Evolutionary conservation across 495 filamentous ascomycete species (phyloP).

Genomic region (Cercophora sp.): DNA sequence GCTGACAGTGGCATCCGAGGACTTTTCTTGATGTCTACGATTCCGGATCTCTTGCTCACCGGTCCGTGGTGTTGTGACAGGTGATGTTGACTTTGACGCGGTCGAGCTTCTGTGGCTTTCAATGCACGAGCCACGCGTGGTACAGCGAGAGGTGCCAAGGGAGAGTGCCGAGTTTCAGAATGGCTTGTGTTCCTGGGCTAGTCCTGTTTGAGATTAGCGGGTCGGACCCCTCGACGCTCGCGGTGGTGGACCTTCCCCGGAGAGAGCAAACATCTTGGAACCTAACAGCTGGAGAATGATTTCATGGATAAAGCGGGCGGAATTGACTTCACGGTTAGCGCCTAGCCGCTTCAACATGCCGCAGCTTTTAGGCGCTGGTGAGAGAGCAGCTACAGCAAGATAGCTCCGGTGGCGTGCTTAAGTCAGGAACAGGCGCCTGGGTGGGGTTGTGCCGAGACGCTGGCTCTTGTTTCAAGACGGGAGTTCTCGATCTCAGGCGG

Average conservation of each 20-base stretch:
- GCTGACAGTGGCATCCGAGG: too few relatives aligned
- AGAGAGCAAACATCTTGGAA: background rate
- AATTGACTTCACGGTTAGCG: slow-evolving; percentile 4
- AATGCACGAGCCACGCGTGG: slow-evolving; percentile 7
- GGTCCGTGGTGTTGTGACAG: too few relatives aligned
- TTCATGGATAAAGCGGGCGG: background rate
- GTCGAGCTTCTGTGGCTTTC: background rate
- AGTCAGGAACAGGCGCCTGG: background rate
- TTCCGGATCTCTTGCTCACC: too few relatives aligned
- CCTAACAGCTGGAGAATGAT: background rate
- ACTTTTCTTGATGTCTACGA: too few relatives aligned
- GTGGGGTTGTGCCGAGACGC: background rate
- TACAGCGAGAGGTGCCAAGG: background rate
- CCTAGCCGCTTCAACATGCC: background rate
- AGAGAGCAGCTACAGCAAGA: background rate
- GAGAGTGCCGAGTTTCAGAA: slow-evolving; percentile 28
- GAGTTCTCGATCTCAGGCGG: too few relatives aligned
- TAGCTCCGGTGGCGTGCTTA: background rate
- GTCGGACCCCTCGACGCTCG: slow-evolving; percentile 4
- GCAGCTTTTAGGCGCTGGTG: slow-evolving; percentile 6
- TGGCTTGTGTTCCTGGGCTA: slow-evolving; percentile 30
- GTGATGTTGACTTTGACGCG: too few relatives aligned
- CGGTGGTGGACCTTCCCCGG: too few relatives aligned
- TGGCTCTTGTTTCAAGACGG: background rate
- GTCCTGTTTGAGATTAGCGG: slow-evolving; percentile 1